These are phyloP conservation scores for Inonotus hispidus DNA, from an alignment of 1,284 basidiomycete species.

Conservation along the genomic window DNA sequence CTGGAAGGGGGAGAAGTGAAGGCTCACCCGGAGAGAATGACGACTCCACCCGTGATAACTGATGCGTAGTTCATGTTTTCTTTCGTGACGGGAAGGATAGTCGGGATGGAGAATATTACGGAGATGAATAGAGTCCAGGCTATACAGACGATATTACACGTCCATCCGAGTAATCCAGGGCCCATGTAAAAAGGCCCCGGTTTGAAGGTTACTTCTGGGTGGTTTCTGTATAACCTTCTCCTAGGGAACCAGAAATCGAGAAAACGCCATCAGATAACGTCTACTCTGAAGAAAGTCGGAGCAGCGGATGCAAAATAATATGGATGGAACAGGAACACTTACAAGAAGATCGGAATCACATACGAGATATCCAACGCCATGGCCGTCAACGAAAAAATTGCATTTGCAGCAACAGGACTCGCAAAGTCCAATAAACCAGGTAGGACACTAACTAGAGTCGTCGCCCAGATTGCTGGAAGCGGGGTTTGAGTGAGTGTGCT, in stretches of 20 bases:
- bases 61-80: conserved; percentile 79
- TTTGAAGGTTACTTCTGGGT: conserved; percentile 81
- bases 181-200: conserved; percentile 91
- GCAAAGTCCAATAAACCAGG: conserved; percentile 77
- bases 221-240: conserved; percentile 66
- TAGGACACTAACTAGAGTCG: conserved; percentile 61
- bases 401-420: conserved; percentile 72
- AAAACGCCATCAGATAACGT: too few species aligned
- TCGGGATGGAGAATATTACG: conserved; percentile 72
- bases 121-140: conserved; percentile 64
- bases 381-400: conserved; percentile 78
- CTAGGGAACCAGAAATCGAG: too few species aligned
- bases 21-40: conserved; percentile 33
- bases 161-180: conserved; percentile 58
- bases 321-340: conserved; percentile 13
- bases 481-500: conserved; percentile 69
- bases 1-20: background rate
- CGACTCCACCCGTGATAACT: conserved; percentile 33
- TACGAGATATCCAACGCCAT: conserved; percentile 71
- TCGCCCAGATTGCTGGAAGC: conserved; percentile 77
- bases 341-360: conserved; percentile 67
- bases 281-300: too few species aligned
- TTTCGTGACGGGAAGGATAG: conserved; percentile 59
- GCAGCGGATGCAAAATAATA: background rate
- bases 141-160: conserved; percentile 64